Base-by-base conservation (phyloP, 2,329 filamentous ascomycete genomes). In the Bertia moriformis region DNA sequence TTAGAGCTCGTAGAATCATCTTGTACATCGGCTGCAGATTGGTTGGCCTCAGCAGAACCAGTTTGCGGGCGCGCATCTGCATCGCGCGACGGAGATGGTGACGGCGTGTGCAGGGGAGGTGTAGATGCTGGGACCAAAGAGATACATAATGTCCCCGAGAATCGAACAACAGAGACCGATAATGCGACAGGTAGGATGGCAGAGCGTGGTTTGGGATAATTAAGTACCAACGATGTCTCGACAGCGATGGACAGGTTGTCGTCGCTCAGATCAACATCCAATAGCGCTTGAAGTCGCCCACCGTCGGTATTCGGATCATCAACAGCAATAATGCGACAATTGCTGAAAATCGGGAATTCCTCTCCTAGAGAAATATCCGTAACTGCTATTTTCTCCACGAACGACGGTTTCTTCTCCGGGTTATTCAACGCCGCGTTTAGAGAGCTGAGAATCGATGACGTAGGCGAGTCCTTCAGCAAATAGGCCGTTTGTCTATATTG, bases 301-400 rank as follows among this genome's bases (percentile, higher is more conserved):
- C 54, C 57, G 15, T 47, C 51, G 13, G 61, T 63, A 43, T 68
- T 63, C 41, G 70, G 66, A 39, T 62, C 59, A 1, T 78, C 71
- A 35, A 35, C 32, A 12, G 74, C 71, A 42, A 79, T 78, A 17
- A 83, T 73, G 19, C 78, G 65, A 49, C 77, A 81, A 52, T 83
- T 83, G 56, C 74, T 79, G 58, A 83, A 80, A 39, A 82, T 82
- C 5, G 77, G 77, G 46, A 81, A 83, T 44, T 82, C 77, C 45
- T 83, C 77, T 12, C 77, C 77, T 10, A 83, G 59, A 14, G 70
- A 75, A 46, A 83, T 77, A 53, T 82, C 32, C 32, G 32, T 35
- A 7, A 35, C 32, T 12, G 10, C 17, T 7, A 35, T 35, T 18
- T 35, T 35, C 49, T 76, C 76, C 27, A 83, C 63, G 50, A 77